These are phyloP conservation scores for Trichoderma sp. DNA, from an alignment of 2,329 filamentous ascomycete genomes.

Conservation along the genomic window DNA sequence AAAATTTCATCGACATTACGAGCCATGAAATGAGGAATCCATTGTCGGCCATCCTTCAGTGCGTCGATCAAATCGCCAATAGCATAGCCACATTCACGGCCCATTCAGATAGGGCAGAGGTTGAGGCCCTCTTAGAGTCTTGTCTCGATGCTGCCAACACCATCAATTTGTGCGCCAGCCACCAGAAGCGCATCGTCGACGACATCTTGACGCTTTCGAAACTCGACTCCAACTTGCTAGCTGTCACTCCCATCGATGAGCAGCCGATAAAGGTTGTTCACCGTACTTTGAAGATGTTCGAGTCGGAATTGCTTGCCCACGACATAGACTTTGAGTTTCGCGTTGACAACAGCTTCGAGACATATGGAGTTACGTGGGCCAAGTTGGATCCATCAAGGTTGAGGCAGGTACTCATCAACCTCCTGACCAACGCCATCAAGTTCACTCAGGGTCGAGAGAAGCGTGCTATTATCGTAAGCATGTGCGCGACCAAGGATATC, in stretches of 20 bases:
- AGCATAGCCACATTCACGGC: constrained; percentile 44
- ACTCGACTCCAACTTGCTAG: constrained; percentile 66
- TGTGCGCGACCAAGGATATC: constrained; percentile 59
- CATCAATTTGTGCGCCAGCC: constrained; percentile 74
- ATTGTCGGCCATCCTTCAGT: constrained; percentile 70
- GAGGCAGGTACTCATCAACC: constrained; percentile 71
- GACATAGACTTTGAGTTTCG: constrained; percentile 68
- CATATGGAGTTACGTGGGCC: constrained; percentile 66
- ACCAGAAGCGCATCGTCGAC: constrained; percentile 71
- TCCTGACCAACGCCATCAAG: constrained; percentile 66
- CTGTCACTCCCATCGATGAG: constrained; percentile 67
- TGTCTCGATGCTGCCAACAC: constrained; percentile 76
- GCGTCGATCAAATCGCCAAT: constrained; percentile 67
- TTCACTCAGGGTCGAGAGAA: constrained; percentile 60
- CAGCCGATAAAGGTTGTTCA: constrained; percentile 67
- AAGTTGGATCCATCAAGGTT: constrained; percentile 72
- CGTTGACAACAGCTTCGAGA: constrained; percentile 64
- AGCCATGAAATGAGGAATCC: constrained; percentile 77
- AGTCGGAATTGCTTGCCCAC: constrained; percentile 68
- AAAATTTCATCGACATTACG: constrained; percentile 72
- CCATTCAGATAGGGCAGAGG: constrained; percentile 39
- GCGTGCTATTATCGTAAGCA: constrained; percentile 58
- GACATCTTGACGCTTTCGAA: constrained; percentile 66
- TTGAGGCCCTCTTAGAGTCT: constrained; percentile 49
- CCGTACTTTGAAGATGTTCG: constrained; percentile 73